Percentiles rank a stretch among this genome's conserved stretches.
Conservation (phyloP, 352 stramenopile species). For the Globisporangium recalcitrans region DNA sequence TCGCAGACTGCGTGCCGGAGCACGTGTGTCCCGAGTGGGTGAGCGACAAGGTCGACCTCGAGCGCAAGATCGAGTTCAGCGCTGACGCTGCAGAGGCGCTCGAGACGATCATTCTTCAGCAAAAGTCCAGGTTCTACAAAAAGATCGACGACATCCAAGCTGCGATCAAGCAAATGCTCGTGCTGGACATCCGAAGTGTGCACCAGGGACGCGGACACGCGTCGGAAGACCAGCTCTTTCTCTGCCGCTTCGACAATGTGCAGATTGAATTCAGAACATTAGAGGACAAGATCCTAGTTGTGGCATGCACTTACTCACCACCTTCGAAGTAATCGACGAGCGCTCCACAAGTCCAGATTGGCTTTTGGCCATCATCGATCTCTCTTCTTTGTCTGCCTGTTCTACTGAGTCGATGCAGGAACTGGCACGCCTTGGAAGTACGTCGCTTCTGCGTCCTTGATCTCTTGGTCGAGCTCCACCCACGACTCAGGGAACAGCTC, state of each 20-base stretch:
- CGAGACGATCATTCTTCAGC: slow-evolving; percentile 32
- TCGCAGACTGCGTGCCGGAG: slow-evolving; percentile 58
- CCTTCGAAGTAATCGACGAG: slow-evolving; percentile 15
- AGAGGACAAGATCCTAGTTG: slow-evolving; percentile 57
- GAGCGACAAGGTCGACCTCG: slow-evolving; percentile 42
- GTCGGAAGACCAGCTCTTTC: slow-evolving; percentile 47
- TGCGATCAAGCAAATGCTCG: slow-evolving; percentile 77
- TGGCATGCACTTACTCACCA: slow-evolving; percentile 37
- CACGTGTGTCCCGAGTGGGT: slow-evolving; percentile 70
- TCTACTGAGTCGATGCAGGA: not conserved
- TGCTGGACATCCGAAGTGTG: slow-evolving; percentile 79
- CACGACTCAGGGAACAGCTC: slow-evolving; percentile 97
- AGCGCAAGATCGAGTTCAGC: slow-evolving; percentile 52
- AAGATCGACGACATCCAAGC: slow-evolving; percentile 38
- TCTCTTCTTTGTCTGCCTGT: not conserved
- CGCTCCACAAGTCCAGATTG: not conserved
- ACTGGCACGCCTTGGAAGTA: slow-evolving; percentile 6
- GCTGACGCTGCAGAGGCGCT: slow-evolving; percentile 33
- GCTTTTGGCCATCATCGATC: not conserved
- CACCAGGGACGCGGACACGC: slow-evolving; percentile 68
- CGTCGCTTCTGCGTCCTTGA: slow-evolving; percentile 71
- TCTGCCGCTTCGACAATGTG: slow-evolving; percentile 72
- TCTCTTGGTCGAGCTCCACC: slow-evolving; percentile 97
- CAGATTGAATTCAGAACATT: slow-evolving; percentile 74
- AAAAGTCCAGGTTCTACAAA: slow-evolving; percentile 64